A percentile compares a stretch with the other conserved stretches of the same genome.
These are phyloP conservation scores for Piromyces finnis DNA, from an alignment of 192 early-diverging fungal species.

Conservation along the genomic window DNA sequence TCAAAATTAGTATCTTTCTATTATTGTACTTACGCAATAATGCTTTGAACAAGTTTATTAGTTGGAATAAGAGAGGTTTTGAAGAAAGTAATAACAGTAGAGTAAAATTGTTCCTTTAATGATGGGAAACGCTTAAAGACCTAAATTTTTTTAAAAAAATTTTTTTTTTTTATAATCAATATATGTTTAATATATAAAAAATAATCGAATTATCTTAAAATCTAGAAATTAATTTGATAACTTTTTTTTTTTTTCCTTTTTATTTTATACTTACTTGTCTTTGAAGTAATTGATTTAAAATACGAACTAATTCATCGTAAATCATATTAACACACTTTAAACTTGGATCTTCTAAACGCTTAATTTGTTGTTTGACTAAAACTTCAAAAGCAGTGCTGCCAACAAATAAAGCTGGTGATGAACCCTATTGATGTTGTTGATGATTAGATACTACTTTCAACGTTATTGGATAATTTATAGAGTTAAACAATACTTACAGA, in stretches of 20 bases:
- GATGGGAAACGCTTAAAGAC: conserved; percentile 92
- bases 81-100: conserved; percentile 83
- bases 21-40: conserved; percentile 49
- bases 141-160: conserved; percentile 3
- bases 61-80: conserved; percentile 80
- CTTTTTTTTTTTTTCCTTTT: no score
- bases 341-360: conserved; percentile 90
- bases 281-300: conserved; percentile 75
- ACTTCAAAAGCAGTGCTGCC: conserved; percentile 95
- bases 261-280: conserved; percentile 41
- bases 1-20: background rate
- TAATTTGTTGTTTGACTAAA: conserved; percentile 98
- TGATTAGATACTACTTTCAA: background rate
- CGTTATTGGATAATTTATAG: no score
- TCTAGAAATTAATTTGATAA: background rate
- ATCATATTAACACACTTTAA: conserved; percentile 88
- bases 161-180: no score
- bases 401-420: conserved; percentile 93
- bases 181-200: background rate
- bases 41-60: conserved; percentile 81
- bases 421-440: conserved; percentile 32
- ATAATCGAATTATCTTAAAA: no score
- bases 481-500: conserved; percentile 33
- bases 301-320: conserved; percentile 95
- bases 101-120: conserved; percentile 81